These are phyloP conservation scores for Pharnaceum exiguum DNA, from an alignment of 148 eudicot species.

Conservation along the genomic window DNA sequence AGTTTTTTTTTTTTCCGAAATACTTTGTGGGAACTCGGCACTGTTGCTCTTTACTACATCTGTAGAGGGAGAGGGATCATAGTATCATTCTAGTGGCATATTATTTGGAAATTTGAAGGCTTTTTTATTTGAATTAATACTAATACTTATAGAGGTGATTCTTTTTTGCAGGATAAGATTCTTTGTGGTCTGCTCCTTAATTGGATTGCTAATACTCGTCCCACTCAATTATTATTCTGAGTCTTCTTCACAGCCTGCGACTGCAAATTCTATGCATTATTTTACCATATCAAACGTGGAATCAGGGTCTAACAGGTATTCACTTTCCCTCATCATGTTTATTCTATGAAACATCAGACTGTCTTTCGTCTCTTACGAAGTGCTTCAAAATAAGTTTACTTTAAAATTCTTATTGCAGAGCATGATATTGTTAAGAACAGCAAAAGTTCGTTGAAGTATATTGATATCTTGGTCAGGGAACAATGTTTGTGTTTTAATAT, in stretches of 20 bases:
- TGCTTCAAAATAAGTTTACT: not conserved
- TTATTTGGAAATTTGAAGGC: not conserved
- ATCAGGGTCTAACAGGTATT: constrained; percentile 74
- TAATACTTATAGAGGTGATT: not conserved
- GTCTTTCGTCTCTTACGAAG: not conserved
- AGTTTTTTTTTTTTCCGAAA: no score
- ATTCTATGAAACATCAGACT: constrained; percentile 10
- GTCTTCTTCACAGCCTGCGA: constrained; percentile 22
- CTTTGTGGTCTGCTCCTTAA: constrained; percentile 60
- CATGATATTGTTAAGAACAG: no score
- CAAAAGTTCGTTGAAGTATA: no score
- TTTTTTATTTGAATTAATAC: not conserved
- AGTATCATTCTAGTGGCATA: not conserved
- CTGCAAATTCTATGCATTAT: constrained; percentile 53
- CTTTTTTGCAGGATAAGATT: constrained; percentile 65
- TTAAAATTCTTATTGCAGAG: no score
- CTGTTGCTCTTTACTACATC: no score
- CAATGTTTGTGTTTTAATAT: no score
- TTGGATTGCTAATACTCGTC: constrained; percentile 66
- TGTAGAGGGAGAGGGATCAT: no score
- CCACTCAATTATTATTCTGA: constrained; percentile 58
- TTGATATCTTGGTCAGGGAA: no score
- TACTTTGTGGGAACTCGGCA: no score
- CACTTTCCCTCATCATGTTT: no score
- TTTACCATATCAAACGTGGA: constrained; percentile 71